phyloP scores from a whole-genome alignment of 768 basidiomycete genomes.

The Vararia minispora region DNA sequence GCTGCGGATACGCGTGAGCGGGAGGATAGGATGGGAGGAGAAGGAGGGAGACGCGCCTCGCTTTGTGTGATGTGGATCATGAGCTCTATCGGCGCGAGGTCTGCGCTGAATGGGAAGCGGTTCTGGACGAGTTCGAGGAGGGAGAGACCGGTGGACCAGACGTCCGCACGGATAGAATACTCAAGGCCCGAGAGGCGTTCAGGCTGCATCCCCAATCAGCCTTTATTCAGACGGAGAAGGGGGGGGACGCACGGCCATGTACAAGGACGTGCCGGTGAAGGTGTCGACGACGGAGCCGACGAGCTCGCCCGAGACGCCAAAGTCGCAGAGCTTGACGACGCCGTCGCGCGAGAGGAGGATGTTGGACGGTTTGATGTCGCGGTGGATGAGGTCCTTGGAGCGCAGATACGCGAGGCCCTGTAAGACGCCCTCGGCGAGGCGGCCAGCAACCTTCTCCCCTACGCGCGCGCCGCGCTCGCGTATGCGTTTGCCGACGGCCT shows the following conservation, averaged over 20 bases:
- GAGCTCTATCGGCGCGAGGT: constrained; percentile 88
- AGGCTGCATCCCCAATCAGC: constrained; percentile 39
- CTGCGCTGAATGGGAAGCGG: constrained; percentile 88
- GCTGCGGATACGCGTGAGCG: constrained; percentile 29
- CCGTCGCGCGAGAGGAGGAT: constrained; percentile 77
- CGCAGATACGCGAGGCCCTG: constrained; percentile 85
- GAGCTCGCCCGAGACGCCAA: constrained; percentile 89
- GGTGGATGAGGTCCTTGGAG: constrained; percentile 76
- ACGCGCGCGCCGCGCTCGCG: constrained; percentile 60
- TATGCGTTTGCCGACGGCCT: constrained; percentile 70
- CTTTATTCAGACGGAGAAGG: constrained; percentile 7
- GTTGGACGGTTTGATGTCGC: constrained; percentile 86
- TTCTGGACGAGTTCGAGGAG: constrained; percentile 91
- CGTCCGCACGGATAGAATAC: constrained; percentile 92
- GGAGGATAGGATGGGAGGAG: constrained; percentile 12
- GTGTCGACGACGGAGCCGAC: constrained; percentile 80
- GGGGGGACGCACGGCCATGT: constrained; percentile 75
- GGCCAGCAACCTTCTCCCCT: constrained; percentile 72
- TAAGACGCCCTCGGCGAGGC: constrained; percentile 80
- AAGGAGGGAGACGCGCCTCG: constrained; percentile 37
- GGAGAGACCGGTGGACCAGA: constrained; percentile 96
- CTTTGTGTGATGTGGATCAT: constrained; percentile 81
- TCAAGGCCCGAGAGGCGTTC: constrained; percentile 88
- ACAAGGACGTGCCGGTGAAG: constrained; percentile 88
- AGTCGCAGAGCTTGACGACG: constrained; percentile 82